phyloP scores from a whole-genome alignment of 2,329 filamentous ascomycete species.

The Epichloe aotearoae region DNA sequence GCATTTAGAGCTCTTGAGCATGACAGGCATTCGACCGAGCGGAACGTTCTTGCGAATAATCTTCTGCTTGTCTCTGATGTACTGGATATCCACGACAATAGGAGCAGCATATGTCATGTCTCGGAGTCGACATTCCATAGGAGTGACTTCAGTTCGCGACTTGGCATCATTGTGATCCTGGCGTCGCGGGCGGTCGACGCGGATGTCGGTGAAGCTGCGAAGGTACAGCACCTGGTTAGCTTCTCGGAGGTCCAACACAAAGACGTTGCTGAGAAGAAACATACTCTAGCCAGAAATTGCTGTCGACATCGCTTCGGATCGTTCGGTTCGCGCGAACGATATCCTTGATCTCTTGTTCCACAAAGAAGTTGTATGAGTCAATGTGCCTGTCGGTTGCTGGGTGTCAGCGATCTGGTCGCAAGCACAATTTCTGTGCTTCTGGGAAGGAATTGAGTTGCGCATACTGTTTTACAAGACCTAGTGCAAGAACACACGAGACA shows the following conservation, averaged over 20 bases:
- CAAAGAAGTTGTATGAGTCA: conserved; percentile 97
- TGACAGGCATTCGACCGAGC: conserved; percentile 87
- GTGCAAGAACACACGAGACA: not conserved
- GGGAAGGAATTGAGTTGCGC: conserved; percentile 9
- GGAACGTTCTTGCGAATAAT: conserved; percentile 64
- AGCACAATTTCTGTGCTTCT: not conserved
- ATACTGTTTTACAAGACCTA: conserved; percentile 74
- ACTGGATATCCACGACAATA: conserved; percentile 84
- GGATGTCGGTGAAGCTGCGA: conserved; percentile 65
- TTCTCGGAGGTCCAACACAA: not conserved
- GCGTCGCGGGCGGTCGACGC: conserved; percentile 69
- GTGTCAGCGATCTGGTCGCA: conserved; percentile 2
- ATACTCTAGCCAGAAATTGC: conserved; percentile 75
- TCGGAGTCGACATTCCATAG: conserved; percentile 89
- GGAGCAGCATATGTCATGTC: conserved; percentile 98
- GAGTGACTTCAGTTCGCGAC: conserved; percentile 64
- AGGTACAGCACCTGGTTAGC: conserved; percentile 4
- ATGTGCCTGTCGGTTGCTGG: conserved; percentile 46
- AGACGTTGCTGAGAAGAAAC: conserved; percentile 12
- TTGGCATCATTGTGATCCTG: conserved; percentile 61
- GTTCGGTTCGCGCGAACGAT: conserved; percentile 85
- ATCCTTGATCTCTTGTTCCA: conserved; percentile 92
- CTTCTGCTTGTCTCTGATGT: conserved; percentile 66
- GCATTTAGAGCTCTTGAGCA: conserved; percentile 93
- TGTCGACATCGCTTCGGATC: conserved; percentile 84